Conservation (phyloP, 2,329 filamentous ascomycete genomes). For the Trichophyton schoenleinii region DNA sequence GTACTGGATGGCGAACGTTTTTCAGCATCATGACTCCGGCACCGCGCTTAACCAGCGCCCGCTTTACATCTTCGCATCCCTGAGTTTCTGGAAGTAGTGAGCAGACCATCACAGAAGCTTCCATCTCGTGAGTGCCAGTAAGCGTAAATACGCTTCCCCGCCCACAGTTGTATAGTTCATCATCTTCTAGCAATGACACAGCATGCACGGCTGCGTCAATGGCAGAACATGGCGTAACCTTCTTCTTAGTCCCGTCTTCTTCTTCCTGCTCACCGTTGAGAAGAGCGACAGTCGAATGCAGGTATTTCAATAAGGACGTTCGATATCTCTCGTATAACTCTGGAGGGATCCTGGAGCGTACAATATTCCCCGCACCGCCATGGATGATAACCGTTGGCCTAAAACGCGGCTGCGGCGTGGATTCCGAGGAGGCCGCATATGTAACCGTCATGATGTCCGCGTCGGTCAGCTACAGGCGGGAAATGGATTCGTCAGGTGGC, state of each 20-base stretch:
- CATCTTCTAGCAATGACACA: slow-evolving; percentile 62
- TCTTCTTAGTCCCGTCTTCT: neutral
- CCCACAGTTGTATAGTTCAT: slow-evolving; percentile 72
- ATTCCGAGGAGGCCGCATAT: neutral
- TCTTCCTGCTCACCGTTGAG: slow-evolving; percentile 18
- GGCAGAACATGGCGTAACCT: slow-evolving; percentile 34
- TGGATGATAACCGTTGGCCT: slow-evolving; percentile 55
- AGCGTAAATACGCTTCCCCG: slow-evolving; percentile 78
- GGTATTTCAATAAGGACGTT: slow-evolving; percentile 48
- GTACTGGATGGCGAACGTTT: slow-evolving; percentile 66
- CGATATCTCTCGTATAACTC: slow-evolving; percentile 49
- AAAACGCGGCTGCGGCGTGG: slow-evolving; percentile 16
- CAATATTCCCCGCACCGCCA: slow-evolving; percentile 60
- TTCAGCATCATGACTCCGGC: slow-evolving; percentile 63
- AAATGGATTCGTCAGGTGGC: neutral
- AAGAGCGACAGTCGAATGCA: slow-evolving; percentile 35
- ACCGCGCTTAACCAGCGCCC: slow-evolving; percentile 59
- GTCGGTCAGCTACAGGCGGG: neutral
- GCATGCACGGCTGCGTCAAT: slow-evolving; percentile 64
- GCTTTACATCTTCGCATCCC: slow-evolving; percentile 14
- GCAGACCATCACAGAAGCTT: slow-evolving; percentile 77
- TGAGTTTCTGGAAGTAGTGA: slow-evolving; percentile 15
- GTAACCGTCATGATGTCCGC: neutral
- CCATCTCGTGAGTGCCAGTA: slow-evolving; percentile 71
- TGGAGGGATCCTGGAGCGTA: slow-evolving; percentile 45